Base-by-base conservation (phyloP, 805 yeast species). In the Lachancea nothofagi region DNA sequence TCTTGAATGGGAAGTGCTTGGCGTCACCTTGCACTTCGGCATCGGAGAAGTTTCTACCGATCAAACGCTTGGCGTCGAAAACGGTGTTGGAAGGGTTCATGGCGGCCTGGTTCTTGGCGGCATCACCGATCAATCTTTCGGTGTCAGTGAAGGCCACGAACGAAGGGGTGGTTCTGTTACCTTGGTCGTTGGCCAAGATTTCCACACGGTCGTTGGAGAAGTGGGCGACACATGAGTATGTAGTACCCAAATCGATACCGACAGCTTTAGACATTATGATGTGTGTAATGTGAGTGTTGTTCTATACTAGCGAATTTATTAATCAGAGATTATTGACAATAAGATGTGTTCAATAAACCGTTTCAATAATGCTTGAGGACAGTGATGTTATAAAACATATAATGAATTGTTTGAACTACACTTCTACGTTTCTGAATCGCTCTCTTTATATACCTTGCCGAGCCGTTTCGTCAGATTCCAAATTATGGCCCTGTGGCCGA, bases 71-170 rank as follows among this genome's bases (percentile, higher is more conserved):
- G 58, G 95, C 95, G 59, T 89, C 97, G 59, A 89, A 89, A 46
- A 89, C 89, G 32, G 97, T 89, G 76, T 89, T 89, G 45, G 71
- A 53, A 39, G 97, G 97, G 72, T 90, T 90, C 80, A 89, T 84
- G 51, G 97, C 96, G 42, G 96, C 96, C 72, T 90, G 97, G 70
- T 90, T 89, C 80, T 90, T 90, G 46, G 97, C 97, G 54, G 97
- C 95, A 70, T 88, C 96, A 67, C 96, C 96, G 55, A 88, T 88
- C 58, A 88, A 75, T 71, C 96, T 83, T 72, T 90, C 97, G 29
- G 89, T 76, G 62, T 87, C 96, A 22, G 95, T 87, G 78, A 89
- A 89, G 38, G 95, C 96, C 47, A 90, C 97, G 64, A 84, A 89
- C 25, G 97, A 88, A 26, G 97, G 97, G 14, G 97, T 89, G 47